phyloP scores from a whole-genome alignment of 1,284 basidiomycete species.

The Puccinia novopanici region DNA sequence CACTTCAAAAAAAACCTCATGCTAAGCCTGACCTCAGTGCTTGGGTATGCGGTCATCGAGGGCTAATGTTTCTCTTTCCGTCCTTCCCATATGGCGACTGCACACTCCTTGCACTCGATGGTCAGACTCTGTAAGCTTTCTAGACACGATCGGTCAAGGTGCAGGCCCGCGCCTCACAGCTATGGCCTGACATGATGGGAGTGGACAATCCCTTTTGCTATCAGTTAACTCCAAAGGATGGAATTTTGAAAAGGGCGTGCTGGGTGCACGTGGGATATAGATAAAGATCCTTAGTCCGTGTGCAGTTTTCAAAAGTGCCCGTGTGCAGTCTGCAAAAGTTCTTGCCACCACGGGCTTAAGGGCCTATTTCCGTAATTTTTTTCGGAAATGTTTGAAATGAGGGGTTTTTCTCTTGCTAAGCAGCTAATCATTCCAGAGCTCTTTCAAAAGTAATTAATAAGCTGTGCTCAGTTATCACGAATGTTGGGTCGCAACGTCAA shows the following conservation, averaged over 20 bases:
- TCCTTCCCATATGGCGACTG: background rate
- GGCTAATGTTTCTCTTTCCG: background rate
- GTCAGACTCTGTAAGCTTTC: background rate
- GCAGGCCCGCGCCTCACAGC: background rate
- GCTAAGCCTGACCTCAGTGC: background rate
- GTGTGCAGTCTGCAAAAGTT: no score
- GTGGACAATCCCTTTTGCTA: background rate
- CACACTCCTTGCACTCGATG: background rate
- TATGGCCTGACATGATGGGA: background rate
- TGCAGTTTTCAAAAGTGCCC: no score
- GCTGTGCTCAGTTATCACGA: no score
- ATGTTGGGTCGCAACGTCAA: no score
- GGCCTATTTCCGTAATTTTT: no score
- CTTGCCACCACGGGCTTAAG: no score
- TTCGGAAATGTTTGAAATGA: no score
- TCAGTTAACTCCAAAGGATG: background rate
- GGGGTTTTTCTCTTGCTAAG: no score
- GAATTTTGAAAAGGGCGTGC: background rate
- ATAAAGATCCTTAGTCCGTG: no score
- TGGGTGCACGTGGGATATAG: no score
- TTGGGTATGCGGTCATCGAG: background rate
- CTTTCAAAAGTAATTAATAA: no score
- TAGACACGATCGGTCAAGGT: background rate
- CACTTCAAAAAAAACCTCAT: background rate
- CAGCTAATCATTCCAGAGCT: no score